Evolutionary conservation across 2,329 filamentous ascomycete genomes (phyloP).

Genomic region (Diplodia seriata): DNA sequence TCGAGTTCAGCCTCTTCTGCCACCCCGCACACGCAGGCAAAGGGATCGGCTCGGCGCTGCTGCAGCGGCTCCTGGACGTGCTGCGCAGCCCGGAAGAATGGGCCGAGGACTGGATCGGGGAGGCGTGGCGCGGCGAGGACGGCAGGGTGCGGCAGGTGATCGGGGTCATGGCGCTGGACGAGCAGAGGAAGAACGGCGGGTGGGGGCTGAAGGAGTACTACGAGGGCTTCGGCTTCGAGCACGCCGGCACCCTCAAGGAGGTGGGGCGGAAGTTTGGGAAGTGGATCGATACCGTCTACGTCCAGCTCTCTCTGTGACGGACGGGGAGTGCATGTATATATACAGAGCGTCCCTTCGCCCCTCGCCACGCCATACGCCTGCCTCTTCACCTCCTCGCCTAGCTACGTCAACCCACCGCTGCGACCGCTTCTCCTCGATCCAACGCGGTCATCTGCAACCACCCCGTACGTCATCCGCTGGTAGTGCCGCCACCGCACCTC

Average conservation of each 20-base stretch:
- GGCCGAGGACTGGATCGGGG: constrained; percentile 33
- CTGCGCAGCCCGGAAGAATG: constrained; percentile 37
- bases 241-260: constrained; percentile 48
- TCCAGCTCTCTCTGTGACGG: constrained; percentile 38
- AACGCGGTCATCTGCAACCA: constrained; percentile 36
- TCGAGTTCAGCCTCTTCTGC: constrained; percentile 51
- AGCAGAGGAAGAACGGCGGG: constrained; percentile 42
- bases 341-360: not conserved
- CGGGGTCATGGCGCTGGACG: constrained; percentile 50
- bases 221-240: constrained; percentile 48
- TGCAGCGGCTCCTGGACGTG: constrained; percentile 42
- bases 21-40: constrained; percentile 44
- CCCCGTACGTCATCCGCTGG: no score
- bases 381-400: constrained; percentile 13
- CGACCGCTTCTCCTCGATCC: constrained; percentile 41
- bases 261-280: constrained; percentile 49
- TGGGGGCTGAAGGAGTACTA: constrained; percentile 49
- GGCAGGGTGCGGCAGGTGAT: constrained; percentile 45
- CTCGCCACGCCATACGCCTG: constrained; percentile 16
- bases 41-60: constrained; percentile 45
- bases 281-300: constrained; percentile 41
- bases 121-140: constrained; percentile 28
- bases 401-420: constrained; percentile 34
- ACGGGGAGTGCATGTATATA: not conserved
- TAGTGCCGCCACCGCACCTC: no score